Evolutionary conservation across 352 stramenopile genomes (phyloP).

Genomic region (Pythium folliculosum): DNA sequence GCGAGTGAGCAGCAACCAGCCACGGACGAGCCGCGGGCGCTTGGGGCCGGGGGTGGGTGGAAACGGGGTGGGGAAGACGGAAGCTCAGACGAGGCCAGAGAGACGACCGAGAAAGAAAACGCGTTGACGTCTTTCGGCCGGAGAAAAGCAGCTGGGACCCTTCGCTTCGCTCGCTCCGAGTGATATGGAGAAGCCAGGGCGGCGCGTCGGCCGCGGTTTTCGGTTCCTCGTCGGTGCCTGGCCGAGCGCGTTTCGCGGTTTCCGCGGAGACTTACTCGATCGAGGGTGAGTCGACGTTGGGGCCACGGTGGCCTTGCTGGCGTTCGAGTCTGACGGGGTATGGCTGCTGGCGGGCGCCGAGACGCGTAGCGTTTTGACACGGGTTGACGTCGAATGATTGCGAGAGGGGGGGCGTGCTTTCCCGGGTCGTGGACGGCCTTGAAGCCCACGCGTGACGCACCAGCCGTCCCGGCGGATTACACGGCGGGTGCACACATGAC

Average conservation of each 20-base stretch:
- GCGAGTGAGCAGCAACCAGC: neutral
- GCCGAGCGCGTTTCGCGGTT: too few species aligned
- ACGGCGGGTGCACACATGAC: neutral
- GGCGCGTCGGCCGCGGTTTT: neutral
- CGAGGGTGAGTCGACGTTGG: neutral
- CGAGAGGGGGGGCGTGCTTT: neutral
- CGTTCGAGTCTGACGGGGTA: conserved; percentile 12
- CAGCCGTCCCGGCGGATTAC: neutral
- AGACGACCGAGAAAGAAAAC: neutral
- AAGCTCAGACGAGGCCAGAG: too few species aligned
- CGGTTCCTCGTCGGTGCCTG: neutral
- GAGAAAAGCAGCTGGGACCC: too few species aligned
- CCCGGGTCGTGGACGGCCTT: neutral
- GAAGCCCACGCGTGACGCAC: conserved; percentile 20
- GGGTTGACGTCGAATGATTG: conserved; percentile 3
- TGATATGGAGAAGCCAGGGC: conserved; percentile 1
- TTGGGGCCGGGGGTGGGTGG: too few species aligned
- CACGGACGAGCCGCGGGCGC: too few species aligned
- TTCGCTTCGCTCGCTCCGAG: too few species aligned
- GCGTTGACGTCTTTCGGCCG: neutral
- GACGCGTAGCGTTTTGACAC: neutral
- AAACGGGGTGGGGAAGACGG: too few species aligned
- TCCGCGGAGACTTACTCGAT: too few species aligned
- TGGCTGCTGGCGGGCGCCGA: neutral
- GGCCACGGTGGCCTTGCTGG: neutral